A percentile compares a stretch with the other conserved stretches of the same genome.
Conservation (phyloP, 441 rosid genomes). For the Gossypium trilobum region DNA sequence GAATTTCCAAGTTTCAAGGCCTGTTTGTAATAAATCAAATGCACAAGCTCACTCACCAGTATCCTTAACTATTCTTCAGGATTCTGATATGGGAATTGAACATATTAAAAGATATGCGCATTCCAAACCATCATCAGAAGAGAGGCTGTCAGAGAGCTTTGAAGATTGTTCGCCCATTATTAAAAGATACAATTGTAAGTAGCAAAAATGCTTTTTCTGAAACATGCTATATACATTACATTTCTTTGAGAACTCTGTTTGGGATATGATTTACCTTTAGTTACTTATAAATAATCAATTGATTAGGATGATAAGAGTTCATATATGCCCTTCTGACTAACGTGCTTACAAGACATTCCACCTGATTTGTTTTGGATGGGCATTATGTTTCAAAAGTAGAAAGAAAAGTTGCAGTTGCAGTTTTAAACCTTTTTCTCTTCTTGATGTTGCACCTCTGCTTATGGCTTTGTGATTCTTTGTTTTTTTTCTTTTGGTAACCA, state of each 20-base stretch:
- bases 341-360: background rate
- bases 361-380: background rate
- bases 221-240: background rate
- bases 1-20: constrained; percentile 31
- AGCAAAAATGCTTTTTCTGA: constrained; percentile 5
- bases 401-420: background rate
- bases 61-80: constrained; percentile 30
- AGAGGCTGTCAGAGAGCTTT: constrained; percentile 35
- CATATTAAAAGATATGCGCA: constrained; percentile 7
- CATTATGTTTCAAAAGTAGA: background rate
- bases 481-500: background rate
- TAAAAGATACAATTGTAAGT: constrained; percentile 26
- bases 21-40: constrained; percentile 27
- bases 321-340: background rate
- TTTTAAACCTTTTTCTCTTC: background rate
- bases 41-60: constrained; percentile 36
- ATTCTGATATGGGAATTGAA: background rate
- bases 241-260: background rate
- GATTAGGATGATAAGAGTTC: background rate
- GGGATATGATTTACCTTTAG: background rate
- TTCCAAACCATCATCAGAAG: constrained; percentile 36
- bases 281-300: background rate
- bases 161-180: constrained; percentile 39
- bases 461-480: background rate
- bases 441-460: background rate